Base-by-base conservation (phyloP, 2,329 filamentous ascomycete genomes). In the Pseudogymnoascus sp. region DNA sequence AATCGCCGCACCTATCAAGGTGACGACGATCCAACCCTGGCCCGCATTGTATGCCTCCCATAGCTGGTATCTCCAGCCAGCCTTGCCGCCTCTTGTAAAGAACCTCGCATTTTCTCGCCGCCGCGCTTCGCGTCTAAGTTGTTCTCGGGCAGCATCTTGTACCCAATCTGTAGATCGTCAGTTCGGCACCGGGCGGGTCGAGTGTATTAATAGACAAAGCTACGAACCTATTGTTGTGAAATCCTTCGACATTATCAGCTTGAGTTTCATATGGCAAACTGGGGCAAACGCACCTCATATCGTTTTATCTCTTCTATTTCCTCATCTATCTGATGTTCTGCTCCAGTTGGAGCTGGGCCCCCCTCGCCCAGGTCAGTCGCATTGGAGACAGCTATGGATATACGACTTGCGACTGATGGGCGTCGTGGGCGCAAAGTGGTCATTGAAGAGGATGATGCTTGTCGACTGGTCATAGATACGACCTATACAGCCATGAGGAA, bases 241-340 rank as follows among this genome's bases (percentile, higher is more conserved):
- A 77, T 99, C 95, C 83, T 86, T 69, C 37, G 31, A 34, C 29
- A 61, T 40, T 34, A 64, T 64, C 66, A 68, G 68, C 64, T 14
- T 47, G 21, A 39, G 16, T 29, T 16, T 10, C 47, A 62, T 26
- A 18, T 34, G 59, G 37, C 14, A 26, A 29, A 29, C 62, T 37
- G 60, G 66, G 61, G 57, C 34, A 68, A 60, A 23, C 31, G 29
- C 74, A 87, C 85, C 79, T 96, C 95, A 78, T 99, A 99, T 78
- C 93, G 85, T 78, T 97, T 97, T 74, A 99, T 97, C 79, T 97
- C 89, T 26, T 90, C 93, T 73, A 99, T 96, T 78, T 99, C 95
- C 73, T 97, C 93, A 66, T 92, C 89, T 68, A 96, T 91, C 67
- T 88, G 85, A 66, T 87, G 84, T 71, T 90, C 85, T 63, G 81